These are phyloP conservation scores for Jaltomata sinuosa DNA, from an alignment of 257 asterid species.

Conservation along the genomic window DNA sequence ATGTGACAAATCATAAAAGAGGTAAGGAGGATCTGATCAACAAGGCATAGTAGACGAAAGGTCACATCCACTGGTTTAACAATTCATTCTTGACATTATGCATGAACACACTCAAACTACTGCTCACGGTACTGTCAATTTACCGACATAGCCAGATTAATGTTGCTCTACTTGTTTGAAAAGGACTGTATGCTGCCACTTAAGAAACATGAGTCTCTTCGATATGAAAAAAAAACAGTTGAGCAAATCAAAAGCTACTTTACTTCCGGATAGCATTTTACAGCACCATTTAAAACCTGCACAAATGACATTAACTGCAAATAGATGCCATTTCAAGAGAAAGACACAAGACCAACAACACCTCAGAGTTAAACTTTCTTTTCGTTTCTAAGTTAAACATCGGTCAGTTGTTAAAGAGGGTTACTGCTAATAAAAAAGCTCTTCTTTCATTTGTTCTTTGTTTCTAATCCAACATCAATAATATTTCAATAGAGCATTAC, in stretches of 20 bases:
- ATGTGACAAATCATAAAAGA: neutral
- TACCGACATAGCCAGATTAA: neutral
- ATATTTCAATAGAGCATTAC: slow-evolving; percentile 23
- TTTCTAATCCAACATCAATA: neutral
- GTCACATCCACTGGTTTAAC: neutral
- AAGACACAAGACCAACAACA: neutral
- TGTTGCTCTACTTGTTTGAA: neutral
- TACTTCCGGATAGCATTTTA: neutral
- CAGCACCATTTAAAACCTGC: neutral
- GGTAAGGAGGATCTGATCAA: neutral
- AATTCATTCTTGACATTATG: neutral
- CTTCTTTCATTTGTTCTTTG: neutral
- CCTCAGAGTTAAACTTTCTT: neutral
- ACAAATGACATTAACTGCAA: neutral
- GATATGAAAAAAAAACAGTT: neutral
- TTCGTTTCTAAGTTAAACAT: neutral
- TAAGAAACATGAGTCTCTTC: neutral
- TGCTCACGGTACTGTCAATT: neutral
- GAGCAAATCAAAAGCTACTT: neutral
- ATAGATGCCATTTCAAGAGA: neutral
- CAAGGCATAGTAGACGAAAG: neutral
- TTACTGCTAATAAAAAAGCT: neutral
- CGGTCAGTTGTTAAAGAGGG: neutral
- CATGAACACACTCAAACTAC: neutral
- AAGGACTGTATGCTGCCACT: neutral